Evolutionary conservation across 768 basidiomycete genomes (phyloP).

Genomic region (Tricholomella constricta): DNA sequence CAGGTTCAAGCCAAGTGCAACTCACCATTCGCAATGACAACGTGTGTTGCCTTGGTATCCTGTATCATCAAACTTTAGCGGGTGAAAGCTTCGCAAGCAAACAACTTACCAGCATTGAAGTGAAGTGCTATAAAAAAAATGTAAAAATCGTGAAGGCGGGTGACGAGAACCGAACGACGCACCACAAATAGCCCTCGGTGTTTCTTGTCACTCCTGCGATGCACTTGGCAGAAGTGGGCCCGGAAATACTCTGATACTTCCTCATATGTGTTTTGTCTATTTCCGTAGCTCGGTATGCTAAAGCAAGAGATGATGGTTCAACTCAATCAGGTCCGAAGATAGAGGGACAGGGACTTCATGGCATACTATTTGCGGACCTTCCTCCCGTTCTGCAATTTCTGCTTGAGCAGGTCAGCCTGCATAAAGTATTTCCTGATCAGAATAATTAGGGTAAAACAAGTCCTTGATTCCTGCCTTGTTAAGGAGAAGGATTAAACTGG

Average conservation of each 20-base stretch:
- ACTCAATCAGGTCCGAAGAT: not conserved
- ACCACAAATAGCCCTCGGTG: slow-evolving; percentile 77
- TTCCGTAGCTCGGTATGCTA: slow-evolving; percentile 79
- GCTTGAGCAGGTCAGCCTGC: slow-evolving; percentile 72
- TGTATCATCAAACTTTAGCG: slow-evolving; percentile 24
- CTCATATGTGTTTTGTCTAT: slow-evolving; percentile 74
- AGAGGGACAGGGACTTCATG: not conserved
- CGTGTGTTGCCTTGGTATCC: slow-evolving; percentile 67
- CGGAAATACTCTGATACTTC: slow-evolving; percentile 83
- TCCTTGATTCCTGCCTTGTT: slow-evolving; percentile 60
- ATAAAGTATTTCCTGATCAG: slow-evolving; percentile 7
- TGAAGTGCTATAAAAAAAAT: slow-evolving; percentile 53
- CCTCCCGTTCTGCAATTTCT: slow-evolving; percentile 68
- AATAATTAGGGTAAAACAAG: not conserved
- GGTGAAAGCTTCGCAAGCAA: not conserved
- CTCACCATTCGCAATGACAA: slow-evolving; percentile 61
- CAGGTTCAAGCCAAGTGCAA: slow-evolving; percentile 2
- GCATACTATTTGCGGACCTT: slow-evolving; percentile 78
- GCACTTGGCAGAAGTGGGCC: slow-evolving; percentile 80
- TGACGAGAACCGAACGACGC: slow-evolving; percentile 21
- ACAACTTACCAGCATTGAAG: slow-evolving; percentile 58
- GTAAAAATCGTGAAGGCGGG: not conserved
- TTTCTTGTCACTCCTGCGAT: slow-evolving; percentile 72
- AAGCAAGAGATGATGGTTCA: not conserved
- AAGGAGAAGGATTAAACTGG: slow-evolving; percentile 71